Evolutionary conservation across 768 basidiomycete genomes (phyloP), one percentile per base, ranked within the genome.

Genomic region (Russula compacta): DNA sequence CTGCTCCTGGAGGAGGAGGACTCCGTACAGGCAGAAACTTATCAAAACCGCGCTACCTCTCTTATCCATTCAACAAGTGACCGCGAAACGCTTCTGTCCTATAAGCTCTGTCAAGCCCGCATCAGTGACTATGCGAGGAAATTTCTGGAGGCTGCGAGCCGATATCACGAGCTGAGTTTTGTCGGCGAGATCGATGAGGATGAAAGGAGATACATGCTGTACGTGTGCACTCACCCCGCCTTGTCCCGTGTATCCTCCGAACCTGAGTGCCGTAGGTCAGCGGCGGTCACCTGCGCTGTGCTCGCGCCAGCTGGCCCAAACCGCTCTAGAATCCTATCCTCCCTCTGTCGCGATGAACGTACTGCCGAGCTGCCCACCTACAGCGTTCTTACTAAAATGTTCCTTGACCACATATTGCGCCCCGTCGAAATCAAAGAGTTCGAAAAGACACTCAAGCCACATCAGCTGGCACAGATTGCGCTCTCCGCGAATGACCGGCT

Each of bases 281-380:
- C 94, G 40, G 94, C 97, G 10, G 93, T 98, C 38, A 95, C 92
- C 1, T 98, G 95, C 70, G 94, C 92, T 19, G 93, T 99, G 60
- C 83, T 99, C 15, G 97, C 95, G 11, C 95, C 97, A 14, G 94
- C 97, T 48, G 97, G 97, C 0, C 97, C 97, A 8, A 93, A 93
- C 71, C 87, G 97, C 40, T 97, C 95, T 43, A 86, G 97, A 36
- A 80, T 97, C 14, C 81, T 99, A 58, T 92, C 94, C 8, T 87
- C 95, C 32, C 80, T 99, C 51, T 95, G 92, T 71, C 83, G 97
- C 51, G 97, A 99, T 71, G 97, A 98, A 70, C 86, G 97, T 42
- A 86, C 92, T 0, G 69, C 79, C 32, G 83, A 89, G 24, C 83
- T 95, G 3, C 81, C 86, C 7, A 86, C 88, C 12, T 87, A 86